phyloP scores from a whole-genome alignment of 2,329 filamentous ascomycete genomes.

The Stemphylium lycopersici region DNA sequence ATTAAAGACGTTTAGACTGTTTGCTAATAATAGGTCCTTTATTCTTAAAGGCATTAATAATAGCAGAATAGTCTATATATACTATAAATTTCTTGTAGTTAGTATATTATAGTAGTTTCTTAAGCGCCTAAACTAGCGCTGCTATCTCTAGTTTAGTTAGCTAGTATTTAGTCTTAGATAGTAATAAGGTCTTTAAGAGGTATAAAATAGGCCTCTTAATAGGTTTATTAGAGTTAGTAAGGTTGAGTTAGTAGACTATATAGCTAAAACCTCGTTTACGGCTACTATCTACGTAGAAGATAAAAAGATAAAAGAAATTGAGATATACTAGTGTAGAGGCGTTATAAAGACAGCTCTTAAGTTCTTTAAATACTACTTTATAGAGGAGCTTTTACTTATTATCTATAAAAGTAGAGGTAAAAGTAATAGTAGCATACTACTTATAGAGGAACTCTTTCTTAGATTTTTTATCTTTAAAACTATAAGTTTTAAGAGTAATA shows the following conservation, averaged over 20 bases:
- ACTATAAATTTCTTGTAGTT: not conserved
- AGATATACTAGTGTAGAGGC: not conserved
- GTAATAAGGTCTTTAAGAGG: not conserved
- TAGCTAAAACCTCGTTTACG: not conserved
- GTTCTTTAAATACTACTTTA: not conserved
- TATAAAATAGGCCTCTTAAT: not conserved
- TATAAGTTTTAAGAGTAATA: not conserved
- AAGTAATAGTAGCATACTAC: not conserved
- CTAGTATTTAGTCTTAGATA: not conserved
- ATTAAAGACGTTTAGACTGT: not conserved
- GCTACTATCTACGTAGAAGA: not conserved
- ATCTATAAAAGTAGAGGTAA: not conserved
- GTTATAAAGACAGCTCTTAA: not conserved
- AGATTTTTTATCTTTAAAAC: not conserved
- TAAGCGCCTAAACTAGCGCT: not conserved
- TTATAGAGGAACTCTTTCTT: not conserved
- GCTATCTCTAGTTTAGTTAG: not conserved
- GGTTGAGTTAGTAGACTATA: not conserved
- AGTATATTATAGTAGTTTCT: not conserved
- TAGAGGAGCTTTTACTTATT: not conserved
- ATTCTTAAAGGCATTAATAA: not conserved
- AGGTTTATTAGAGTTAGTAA: not conserved
- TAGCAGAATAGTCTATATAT: not conserved
- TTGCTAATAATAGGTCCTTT: not conserved
- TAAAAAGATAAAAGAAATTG: not conserved